Percentiles rank a stretch among this genome's conserved stretches.
Evolutionary conservation across 805 yeast species (phyloP).

Genomic region (Nakazawaea siamensis): DNA sequence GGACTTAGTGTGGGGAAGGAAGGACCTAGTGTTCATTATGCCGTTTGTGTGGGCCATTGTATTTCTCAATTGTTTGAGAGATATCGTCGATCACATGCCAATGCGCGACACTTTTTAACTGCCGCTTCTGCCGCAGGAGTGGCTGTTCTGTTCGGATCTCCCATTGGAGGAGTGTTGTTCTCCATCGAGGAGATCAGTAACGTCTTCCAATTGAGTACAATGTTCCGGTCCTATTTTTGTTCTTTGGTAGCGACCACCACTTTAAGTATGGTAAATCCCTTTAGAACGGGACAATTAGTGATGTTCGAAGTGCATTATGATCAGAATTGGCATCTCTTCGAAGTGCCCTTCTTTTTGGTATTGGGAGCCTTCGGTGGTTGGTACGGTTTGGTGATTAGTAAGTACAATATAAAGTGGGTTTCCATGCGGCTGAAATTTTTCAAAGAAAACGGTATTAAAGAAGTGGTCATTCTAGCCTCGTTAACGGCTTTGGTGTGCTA

Average conservation of each 20-base stretch:
- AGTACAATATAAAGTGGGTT: slow-evolving; percentile 67
- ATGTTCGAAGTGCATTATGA: slow-evolving; percentile 88
- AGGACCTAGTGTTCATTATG: slow-evolving; percentile 97
- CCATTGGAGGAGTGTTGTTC: slow-evolving; percentile 93
- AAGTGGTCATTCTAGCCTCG: slow-evolving; percentile 58
- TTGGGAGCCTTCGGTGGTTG: slow-evolving; percentile 89
- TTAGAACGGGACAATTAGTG: slow-evolving; percentile 90
- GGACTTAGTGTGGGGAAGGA: slow-evolving; percentile 95
- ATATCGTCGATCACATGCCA: slow-evolving; percentile 37
- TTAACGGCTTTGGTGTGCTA: slow-evolving; percentile 74
- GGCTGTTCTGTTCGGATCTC: slow-evolving; percentile 96
- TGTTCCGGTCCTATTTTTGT: slow-evolving; percentile 90
- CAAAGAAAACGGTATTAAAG: slow-evolving; percentile 51
- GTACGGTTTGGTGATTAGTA: slow-evolving; percentile 73
- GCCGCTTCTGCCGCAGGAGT: slow-evolving; percentile 98
- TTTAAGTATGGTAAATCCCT: slow-evolving; percentile 78
- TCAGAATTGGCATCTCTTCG: slow-evolving; percentile 78
- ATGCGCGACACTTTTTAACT: slow-evolving; percentile 52
- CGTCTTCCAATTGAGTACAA: slow-evolving; percentile 63
- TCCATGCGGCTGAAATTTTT: slow-evolving; percentile 70
- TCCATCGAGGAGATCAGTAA: slow-evolving; percentile 86
- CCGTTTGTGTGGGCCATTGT: slow-evolving; percentile 91
- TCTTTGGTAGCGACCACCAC: slow-evolving; percentile 82
- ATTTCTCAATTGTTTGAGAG: slow-evolving; percentile 46
- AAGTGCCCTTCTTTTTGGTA: slow-evolving; percentile 69